Evolutionary conservation across 1,139 yeast genomes (phyloP).

Genomic region (Sugiyamaella japonica): DNA sequence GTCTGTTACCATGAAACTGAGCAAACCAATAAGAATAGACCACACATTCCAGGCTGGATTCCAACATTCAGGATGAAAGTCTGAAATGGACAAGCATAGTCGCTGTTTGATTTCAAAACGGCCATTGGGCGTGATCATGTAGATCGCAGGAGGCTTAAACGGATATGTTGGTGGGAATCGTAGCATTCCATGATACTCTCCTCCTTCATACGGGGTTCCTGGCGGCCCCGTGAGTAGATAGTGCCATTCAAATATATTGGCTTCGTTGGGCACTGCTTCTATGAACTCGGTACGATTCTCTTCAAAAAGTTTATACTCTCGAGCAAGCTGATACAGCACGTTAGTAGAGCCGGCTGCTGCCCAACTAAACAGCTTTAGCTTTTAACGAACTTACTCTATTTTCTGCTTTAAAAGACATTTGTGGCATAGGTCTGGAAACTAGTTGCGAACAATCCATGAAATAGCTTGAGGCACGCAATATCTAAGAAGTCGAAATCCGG

Average conservation of each 20-base stretch:
- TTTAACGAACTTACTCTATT: background rate
- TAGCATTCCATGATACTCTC: slow-evolving; percentile 87
- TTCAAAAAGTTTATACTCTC: slow-evolving; percentile 74
- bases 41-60: slow-evolving; percentile 94
- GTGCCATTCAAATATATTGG: slow-evolving; percentile 77
- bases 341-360: background rate
- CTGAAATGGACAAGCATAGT: slow-evolving; percentile 84
- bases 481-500: background rate
- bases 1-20: slow-evolving; percentile 68
- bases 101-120: slow-evolving; percentile 76
- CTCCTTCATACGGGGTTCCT: slow-evolving; percentile 76
- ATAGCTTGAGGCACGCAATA: no score
- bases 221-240: slow-evolving; percentile 85
- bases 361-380: background rate
- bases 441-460: no score
- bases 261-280: slow-evolving; percentile 79
- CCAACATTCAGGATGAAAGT: slow-evolving; percentile 93
- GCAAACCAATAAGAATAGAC: slow-evolving; percentile 77
- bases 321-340: slow-evolving; percentile 48
- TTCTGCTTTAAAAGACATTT: background rate
- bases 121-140: slow-evolving; percentile 86
- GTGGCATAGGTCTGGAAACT: background rate
- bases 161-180: slow-evolving; percentile 87
- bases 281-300: slow-evolving; percentile 81
- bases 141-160: slow-evolving; percentile 86